Conservation (phyloP, 305 asterid genomes). For the Plantago rigida region DNA sequence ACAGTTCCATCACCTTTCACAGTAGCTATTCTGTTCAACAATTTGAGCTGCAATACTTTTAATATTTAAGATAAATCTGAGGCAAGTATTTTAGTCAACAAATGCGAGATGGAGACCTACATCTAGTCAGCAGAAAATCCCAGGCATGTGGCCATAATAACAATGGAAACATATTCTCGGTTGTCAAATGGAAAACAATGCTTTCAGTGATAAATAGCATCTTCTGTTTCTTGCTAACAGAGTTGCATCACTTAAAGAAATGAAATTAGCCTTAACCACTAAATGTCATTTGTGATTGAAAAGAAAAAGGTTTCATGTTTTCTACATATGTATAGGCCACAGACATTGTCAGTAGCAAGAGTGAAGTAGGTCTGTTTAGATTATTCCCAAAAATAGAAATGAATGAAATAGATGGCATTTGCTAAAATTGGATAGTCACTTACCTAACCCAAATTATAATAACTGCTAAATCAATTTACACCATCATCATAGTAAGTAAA, state of each 20-base stretch:
- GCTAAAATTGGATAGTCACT: background rate
- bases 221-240: background rate
- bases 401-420: background rate
- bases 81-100: constrained; percentile 35
- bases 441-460: background rate
- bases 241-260: background rate
- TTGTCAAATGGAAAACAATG: constrained; percentile 12
- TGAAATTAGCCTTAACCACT: background rate
- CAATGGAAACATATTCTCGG: constrained; percentile 10
- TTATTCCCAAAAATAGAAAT: background rate
- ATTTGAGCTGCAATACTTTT: constrained; percentile 74
- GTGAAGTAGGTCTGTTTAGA: background rate
- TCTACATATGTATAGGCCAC: background rate
- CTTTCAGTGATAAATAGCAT: background rate
- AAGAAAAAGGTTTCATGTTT: background rate
- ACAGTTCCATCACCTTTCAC: constrained; percentile 86
- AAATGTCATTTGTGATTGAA: too few relatives aligned
- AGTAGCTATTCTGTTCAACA: constrained; percentile 87
- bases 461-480: constrained; percentile 16
- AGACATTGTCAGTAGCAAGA: background rate
- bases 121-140: constrained; percentile 17
- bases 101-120: constrained; percentile 34
- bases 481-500: constrained; percentile 4
- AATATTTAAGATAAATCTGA: constrained; percentile 37
- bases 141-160: constrained; percentile 11